phyloP scores from a whole-genome alignment of 352 stramenopile genomes.

The Phytophthora hibernalis region DNA sequence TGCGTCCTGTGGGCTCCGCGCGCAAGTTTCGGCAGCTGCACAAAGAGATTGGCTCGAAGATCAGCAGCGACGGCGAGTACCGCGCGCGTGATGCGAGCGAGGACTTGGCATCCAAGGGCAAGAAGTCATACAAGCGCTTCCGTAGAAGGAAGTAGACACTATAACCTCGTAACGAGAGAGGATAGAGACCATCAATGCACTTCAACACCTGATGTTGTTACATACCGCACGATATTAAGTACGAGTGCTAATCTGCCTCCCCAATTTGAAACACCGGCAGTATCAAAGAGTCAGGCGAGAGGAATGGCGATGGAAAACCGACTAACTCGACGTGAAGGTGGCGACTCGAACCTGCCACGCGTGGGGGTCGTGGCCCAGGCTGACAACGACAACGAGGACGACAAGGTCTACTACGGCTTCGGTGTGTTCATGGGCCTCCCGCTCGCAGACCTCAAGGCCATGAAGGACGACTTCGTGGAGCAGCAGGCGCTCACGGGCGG shows the following conservation, averaged over 20 bases:
- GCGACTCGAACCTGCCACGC: conserved; percentile 27
- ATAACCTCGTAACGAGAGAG: neutral
- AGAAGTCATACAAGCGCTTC: conserved; percentile 89
- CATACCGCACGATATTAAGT: conserved; percentile 1
- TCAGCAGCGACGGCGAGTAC: conserved; percentile 80
- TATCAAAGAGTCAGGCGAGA: conserved; percentile 8
- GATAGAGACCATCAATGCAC: conserved; percentile 18
- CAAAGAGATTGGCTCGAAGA: conserved; percentile 72
- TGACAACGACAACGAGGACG: conserved; percentile 77
- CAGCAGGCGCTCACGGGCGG: conserved; percentile 51
- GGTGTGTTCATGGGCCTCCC: conserved; percentile 89
- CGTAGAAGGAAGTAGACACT: conserved; percentile 48
- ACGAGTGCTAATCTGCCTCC: neutral
- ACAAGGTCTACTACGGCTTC: conserved; percentile 92
- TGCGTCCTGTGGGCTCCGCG: conserved; percentile 79
- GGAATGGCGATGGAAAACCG: conserved; percentile 50
- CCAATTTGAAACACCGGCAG: neutral
- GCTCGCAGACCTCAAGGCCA: conserved; percentile 83
- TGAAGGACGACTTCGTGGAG: conserved; percentile 83
- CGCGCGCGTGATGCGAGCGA: conserved; percentile 74
- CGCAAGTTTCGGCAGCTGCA: conserved; percentile 87
- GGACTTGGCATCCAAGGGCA: conserved; percentile 74
- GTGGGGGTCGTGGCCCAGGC: conserved; percentile 42
- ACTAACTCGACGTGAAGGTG: conserved; percentile 37
- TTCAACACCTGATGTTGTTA: conserved; percentile 1